These are phyloP conservation scores for Avena sativa DNA, from an alignment of 176 grass and related monocot species.

Conservation along the genomic window DNA sequence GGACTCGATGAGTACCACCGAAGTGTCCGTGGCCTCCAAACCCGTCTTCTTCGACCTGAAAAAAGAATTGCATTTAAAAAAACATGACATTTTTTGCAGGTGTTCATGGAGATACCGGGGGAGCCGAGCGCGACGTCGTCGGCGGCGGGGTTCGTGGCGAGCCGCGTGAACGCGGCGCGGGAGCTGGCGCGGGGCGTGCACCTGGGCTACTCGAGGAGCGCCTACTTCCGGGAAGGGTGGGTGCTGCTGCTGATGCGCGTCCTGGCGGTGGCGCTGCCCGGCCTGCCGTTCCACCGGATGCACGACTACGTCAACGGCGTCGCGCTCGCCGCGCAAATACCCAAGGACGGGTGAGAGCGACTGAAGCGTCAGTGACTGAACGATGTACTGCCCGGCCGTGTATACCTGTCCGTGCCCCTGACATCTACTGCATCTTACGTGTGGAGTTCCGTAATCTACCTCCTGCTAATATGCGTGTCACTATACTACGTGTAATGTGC, in stretches of 20 bases:
- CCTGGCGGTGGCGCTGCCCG: conserved; percentile 51
- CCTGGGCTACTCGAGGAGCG: conserved; percentile 37
- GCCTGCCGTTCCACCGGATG: conserved; percentile 53
- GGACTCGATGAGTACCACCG: neutral
- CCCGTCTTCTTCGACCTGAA: neutral
- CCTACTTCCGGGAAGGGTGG: conserved; percentile 60
- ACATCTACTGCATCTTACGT: no score
- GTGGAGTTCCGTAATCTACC: neutral
- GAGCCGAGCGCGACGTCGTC: neutral
- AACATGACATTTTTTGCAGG: conserved; percentile 24
- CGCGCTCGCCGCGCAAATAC: conserved; percentile 30
- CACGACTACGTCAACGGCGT: conserved; percentile 60
- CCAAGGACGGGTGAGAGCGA: conserved; percentile 40
- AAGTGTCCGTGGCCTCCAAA: neutral
- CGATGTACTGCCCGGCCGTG: neutral
- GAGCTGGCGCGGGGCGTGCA: conserved; percentile 48
- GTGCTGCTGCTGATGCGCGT: conserved; percentile 43
- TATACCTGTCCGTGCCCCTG: neutral
- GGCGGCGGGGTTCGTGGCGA: conserved; percentile 7
- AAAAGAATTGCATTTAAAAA: neutral
- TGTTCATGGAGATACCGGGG: conserved; percentile 45
- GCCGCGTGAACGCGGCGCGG: conserved; percentile 39
- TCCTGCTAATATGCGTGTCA: neutral
- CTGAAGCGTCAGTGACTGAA: neutral
- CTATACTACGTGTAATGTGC: neutral